Percentiles rank a stretch among this genome's conserved stretches.
Conservation (phyloP, 2,329 filamentous ascomycete species). For the Metarhizium anisopliae region DNA sequence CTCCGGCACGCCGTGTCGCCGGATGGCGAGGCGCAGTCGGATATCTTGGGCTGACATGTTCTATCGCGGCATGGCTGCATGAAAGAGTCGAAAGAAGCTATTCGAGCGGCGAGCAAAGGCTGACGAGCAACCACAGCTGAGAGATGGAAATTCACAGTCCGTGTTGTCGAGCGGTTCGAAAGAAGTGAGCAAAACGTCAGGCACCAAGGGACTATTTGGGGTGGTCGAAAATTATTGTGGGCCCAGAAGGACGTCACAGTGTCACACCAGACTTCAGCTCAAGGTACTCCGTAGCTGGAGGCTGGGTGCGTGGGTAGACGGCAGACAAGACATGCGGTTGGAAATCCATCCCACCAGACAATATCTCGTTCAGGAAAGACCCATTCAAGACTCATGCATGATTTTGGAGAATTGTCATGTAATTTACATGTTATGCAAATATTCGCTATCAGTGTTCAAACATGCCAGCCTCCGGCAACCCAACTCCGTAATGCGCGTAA, state of each 20-base stretch:
- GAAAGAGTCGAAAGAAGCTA: background rate
- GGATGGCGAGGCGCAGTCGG: slow-evolving; percentile 65
- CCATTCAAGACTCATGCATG: background rate
- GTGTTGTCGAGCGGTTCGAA: background rate
- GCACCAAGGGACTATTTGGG: background rate
- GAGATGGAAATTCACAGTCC: background rate
- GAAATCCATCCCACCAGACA: too few species aligned
- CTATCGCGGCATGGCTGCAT: slow-evolving; percentile 14
- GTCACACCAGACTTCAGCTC: background rate
- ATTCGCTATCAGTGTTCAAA: background rate
- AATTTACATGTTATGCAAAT: background rate
- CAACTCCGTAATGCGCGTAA: background rate
- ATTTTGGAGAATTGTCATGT: background rate
- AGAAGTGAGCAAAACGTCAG: background rate
- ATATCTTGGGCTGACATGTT: slow-evolving; percentile 28
- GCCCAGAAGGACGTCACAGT: background rate
- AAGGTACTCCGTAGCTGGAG: too few species aligned
- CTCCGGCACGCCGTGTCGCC: slow-evolving; percentile 64
- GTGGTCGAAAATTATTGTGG: background rate
- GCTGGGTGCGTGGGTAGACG: too few species aligned
- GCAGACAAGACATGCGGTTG: too few species aligned
- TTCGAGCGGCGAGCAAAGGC: background rate
- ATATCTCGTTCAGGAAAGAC: too few species aligned
- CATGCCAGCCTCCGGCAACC: background rate
- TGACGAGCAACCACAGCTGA: background rate